phyloP scores from a whole-genome alignment of 164 flowering plant species.

The Dillenia turbinata region DNA sequence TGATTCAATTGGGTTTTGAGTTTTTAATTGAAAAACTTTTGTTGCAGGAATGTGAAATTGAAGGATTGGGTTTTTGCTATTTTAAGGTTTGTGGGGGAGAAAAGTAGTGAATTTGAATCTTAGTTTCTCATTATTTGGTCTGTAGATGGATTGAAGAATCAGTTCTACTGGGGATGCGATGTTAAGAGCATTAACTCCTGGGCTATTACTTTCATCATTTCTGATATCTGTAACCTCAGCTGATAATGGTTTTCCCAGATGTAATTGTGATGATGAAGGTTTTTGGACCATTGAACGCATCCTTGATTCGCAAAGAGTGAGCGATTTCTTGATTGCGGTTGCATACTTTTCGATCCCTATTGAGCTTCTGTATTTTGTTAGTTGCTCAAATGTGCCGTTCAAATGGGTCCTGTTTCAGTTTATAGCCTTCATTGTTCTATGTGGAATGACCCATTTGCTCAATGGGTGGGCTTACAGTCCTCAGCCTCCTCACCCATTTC shows the following conservation, averaged over 20 bases:
- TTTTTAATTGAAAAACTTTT: conserved; percentile 7
- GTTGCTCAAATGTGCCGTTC: conserved; percentile 91
- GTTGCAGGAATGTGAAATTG: not conserved
- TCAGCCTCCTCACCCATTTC: conserved; percentile 73
- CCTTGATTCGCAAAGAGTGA: conserved; percentile 69
- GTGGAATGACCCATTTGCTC: conserved; percentile 90
- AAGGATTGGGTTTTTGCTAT: not conserved
- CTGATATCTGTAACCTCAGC: conserved; percentile 34
- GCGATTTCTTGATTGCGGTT: conserved; percentile 88
- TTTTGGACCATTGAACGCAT: conserved; percentile 71
- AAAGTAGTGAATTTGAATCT: too few relatives aligned
- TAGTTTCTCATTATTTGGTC: not conserved
- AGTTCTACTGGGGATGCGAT: conserved; percentile 36
- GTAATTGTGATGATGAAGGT: conserved; percentile 85
- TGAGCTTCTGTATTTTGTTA: conserved; percentile 88
- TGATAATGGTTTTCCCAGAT: conserved; percentile 40
- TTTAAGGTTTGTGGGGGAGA: not conserved
- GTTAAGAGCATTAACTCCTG: conserved; percentile 47
- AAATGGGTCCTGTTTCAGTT: conserved; percentile 92
- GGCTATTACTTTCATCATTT: conserved; percentile 37
- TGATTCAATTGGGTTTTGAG: conserved; percentile 5
- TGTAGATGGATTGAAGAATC: conserved; percentile 27
- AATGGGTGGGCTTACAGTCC: conserved; percentile 85
- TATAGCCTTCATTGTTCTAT: conserved; percentile 93
- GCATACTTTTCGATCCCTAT: conserved; percentile 95